Evolutionary conservation across 169 alveolate genomes (phyloP).

Genomic region (Toxoplasma gondii): DNA sequence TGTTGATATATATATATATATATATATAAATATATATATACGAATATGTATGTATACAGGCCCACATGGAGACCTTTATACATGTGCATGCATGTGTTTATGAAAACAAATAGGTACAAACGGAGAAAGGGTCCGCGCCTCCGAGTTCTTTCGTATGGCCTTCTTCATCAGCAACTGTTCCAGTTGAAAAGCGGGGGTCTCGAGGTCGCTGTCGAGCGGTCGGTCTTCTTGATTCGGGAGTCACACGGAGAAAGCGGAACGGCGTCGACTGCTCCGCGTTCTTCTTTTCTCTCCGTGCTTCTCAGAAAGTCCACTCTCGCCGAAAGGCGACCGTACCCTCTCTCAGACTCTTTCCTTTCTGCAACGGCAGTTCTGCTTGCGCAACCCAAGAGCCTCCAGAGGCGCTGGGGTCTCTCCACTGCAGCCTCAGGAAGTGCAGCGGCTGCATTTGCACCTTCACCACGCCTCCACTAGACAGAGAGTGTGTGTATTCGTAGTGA

Average conservation of each 20-base stretch:
- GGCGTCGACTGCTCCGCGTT: no score
- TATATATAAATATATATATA: background rate
- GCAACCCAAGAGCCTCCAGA: slow-evolving; percentile 15
- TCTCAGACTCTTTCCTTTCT: background rate
- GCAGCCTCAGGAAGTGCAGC: background rate
- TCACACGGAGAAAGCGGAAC: no score
- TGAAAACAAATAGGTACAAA: no score
- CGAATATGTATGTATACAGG: background rate
- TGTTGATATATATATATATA: background rate
- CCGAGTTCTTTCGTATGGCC: no score
- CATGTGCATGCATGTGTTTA: background rate
- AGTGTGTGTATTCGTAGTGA: background rate
- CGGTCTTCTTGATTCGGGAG: no score
- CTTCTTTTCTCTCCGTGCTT: background rate
- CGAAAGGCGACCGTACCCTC: slow-evolving; percentile 22
- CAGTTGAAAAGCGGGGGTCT: no score
- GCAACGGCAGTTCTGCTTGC: slow-evolving; percentile 14
- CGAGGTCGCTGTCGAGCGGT: no score
- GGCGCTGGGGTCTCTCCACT: slow-evolving; percentile 36
- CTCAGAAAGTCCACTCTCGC: slow-evolving; percentile 12
- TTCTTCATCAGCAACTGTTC: no score
- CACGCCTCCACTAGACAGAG: slow-evolving; percentile 7
- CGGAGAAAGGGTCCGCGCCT: no score
- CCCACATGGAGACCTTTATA: background rate
- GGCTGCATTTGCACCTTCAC: background rate